Base-by-base conservation (phyloP, 495 filamentous ascomycete genomes). In the Penicillium psychrofluorescens region DNA sequence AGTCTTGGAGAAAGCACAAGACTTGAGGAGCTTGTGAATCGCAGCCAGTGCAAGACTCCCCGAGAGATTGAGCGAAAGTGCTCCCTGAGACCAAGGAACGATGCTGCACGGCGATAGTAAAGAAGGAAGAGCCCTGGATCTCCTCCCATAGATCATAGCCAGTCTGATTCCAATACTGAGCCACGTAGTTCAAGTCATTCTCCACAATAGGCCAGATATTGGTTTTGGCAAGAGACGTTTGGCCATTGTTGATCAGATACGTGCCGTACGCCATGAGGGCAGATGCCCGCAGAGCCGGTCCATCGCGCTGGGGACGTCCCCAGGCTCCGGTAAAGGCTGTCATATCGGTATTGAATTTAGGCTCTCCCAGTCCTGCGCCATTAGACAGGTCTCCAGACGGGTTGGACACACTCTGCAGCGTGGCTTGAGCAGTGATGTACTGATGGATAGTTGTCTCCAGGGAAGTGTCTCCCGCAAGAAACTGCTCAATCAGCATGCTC, bases 141-240 rank as follows among this genome's bases (percentile, higher is more conserved):
- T 86, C 84, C 50, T 86, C 84, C 84, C 84, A 86, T 1, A 88
- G 70, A 56, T 88, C 63, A 44, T 76, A 87, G 28, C 79, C 80
- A 12, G 75, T 79, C 44, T 79, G 66, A 51, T 78, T 80, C 84
- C 85, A 89, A 64, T 87, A 81, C 49, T 86, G 74, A 4, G 78
- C 67, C 9, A 85, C 76, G 49, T 87, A 86, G 12, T 72, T 66
- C n/a, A 88, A 71, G 46, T 87, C 84, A 46, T 85, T 84, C 32
- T 71, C 50, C 8, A 86, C 72, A 16, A 85, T 60, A 4, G 83
- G 79, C 77, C 81, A 83, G 12, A 83, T 66, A 36, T 51, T 50
- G 48, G 44, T 67, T 58, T 13, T 43, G 0, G 58, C 62, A 4
- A 52, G 41, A 12, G 38, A 46, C 12, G 53, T 49, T 40, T 66